Base-by-base conservation (phyloP, 768 basidiomycete species). In the Tricholoma terreum region DNA sequence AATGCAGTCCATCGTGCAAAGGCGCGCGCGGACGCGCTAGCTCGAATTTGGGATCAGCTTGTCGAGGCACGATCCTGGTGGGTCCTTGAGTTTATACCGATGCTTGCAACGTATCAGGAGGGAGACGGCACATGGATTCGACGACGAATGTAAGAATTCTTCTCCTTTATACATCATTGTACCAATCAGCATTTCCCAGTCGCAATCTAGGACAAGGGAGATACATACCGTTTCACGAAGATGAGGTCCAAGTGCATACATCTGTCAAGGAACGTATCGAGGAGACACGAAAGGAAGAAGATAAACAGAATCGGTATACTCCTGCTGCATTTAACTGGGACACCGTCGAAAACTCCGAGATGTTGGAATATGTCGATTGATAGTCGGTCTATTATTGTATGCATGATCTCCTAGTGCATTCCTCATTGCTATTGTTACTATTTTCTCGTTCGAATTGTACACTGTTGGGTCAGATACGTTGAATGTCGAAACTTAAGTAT, bases 181-280 rank as follows among this genome's bases (percentile, higher is more conserved):
- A 21, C 31, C 27, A 22, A 22, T 30, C 9, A 40, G 22, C 42
- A n/a, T 56, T 59, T 40, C 34, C 11, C 38, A 70, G 69, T 63
- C 64, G 65, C 24, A 70, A 70, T 40, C 63, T 68, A 42, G 69
- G 69, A 1, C 64, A 61, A 55, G 69, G 69, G n/a, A 57, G 69
- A 12, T 70, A 68, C 52, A 67, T 70, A 24, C 69, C 67, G 14
- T 65, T 67, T 53, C 42, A 60, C 40, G 54, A 65, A 4, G 60
- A 68, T 50, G 45, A 62, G 43, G 54, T 68, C 46, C 52, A 61
- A 40, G 65, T 70, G n/a, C 69, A 70, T 54, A 50, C 50, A 9
- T 65, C 67, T 2, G 69, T 70, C 42, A 43, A 59, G 34, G 38
- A 56, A 12, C 42, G 61, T 33, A 62, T 62, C 12, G 42, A 62